Percentiles rank a stretch among this genome's conserved stretches.
phyloP scores from a whole-genome alignment of 1,284 basidiomycete species.

The Erythrobasidium hasegawianum region DNA sequence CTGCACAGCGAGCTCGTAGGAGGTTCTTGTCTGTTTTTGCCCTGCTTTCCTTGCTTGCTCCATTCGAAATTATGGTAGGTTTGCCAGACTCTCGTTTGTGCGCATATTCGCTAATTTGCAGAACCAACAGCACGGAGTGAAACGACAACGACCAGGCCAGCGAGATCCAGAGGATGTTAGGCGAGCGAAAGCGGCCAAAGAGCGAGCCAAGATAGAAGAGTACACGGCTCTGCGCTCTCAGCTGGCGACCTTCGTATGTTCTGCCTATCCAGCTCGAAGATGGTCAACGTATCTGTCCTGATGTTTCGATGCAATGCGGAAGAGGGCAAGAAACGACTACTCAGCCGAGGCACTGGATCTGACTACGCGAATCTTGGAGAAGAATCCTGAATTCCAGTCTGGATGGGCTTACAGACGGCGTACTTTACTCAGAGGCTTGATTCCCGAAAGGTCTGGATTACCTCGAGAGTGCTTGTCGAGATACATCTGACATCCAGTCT shows the following conservation, averaged over 20 bases:
- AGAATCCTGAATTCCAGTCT: slow-evolving; percentile 64
- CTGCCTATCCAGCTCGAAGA: too few species aligned
- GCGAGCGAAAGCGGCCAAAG: slow-evolving; percentile 64
- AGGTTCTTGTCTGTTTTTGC: too few species aligned
- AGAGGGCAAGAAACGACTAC: slow-evolving; percentile 45
- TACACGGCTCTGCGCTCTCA: slow-evolving; percentile 61
- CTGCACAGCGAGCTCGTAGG: too few species aligned
- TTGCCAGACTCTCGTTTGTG: too few species aligned
- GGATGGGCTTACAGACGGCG: slow-evolving; percentile 85
- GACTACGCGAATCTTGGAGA: slow-evolving; percentile 37
- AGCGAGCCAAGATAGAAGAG: slow-evolving; percentile 67
- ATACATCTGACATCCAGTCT: background rate
- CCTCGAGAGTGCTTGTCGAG: slow-evolving; percentile 3
- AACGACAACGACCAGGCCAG: slow-evolving; percentile 55
- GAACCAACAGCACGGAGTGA: slow-evolving; percentile 67
- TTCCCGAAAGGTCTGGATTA: slow-evolving; percentile 59
- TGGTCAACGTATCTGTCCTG: slow-evolving; percentile 11
- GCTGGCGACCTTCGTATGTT: background rate
- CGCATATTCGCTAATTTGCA: too few species aligned
- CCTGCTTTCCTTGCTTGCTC: too few species aligned
- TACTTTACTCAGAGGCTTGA: slow-evolving; percentile 71
- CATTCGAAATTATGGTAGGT: too few species aligned
- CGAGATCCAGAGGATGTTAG: slow-evolving; percentile 55
- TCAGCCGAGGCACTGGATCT: slow-evolving; percentile 62
- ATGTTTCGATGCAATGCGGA: background rate